Evolutionary conservation across 1,284 basidiomycete genomes (phyloP).

Genomic region (Boletus semigastroideus): DNA sequence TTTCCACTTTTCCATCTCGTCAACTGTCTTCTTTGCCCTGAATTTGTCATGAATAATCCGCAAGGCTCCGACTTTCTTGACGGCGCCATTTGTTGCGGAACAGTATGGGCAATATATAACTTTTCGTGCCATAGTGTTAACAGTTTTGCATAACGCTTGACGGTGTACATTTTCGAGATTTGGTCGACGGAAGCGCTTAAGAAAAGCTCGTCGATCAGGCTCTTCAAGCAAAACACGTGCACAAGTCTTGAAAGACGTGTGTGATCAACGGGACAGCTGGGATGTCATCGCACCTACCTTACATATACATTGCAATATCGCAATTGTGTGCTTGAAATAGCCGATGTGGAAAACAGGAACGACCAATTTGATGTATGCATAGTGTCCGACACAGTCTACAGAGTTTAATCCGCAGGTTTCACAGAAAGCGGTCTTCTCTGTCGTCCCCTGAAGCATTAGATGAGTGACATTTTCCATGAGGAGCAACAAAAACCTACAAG

Average conservation of each 20-base stretch:
- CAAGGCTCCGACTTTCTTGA: conserved; percentile 94
- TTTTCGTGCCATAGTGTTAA: conserved; percentile 89
- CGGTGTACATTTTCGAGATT: conserved; percentile 94
- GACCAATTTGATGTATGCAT: conserved; percentile 94
- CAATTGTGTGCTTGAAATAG: conserved; percentile 95
- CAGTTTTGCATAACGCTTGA: conserved; percentile 83
- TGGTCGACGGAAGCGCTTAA: conserved; percentile 88
- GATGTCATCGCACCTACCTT: conserved; percentile 57
- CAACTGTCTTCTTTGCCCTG: conserved; percentile 90
- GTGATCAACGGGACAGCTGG: conserved; percentile 3
- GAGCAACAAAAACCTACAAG: conserved; percentile 54
- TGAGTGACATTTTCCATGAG: conserved; percentile 1
- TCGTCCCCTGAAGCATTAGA: conserved; percentile 73
- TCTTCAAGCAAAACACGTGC: conserved; percentile 93
- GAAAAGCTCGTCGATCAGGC: conserved; percentile 79
- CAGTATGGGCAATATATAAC: conserved; percentile 93
- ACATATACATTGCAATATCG: conserved; percentile 94
- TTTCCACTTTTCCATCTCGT: conserved; percentile 89
- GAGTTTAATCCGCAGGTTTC: conserved; percentile 93
- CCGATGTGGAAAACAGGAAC: conserved; percentile 98
- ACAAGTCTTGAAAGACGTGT: conserved; percentile 65
- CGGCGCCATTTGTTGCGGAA: conserved; percentile 89
- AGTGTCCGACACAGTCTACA: conserved; percentile 97
- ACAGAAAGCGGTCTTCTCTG: conserved; percentile 90
- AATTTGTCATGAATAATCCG: conserved; percentile 99